Conservation (phyloP, 2,329 filamentous ascomycete species). For the Fusarium globosum region DNA sequence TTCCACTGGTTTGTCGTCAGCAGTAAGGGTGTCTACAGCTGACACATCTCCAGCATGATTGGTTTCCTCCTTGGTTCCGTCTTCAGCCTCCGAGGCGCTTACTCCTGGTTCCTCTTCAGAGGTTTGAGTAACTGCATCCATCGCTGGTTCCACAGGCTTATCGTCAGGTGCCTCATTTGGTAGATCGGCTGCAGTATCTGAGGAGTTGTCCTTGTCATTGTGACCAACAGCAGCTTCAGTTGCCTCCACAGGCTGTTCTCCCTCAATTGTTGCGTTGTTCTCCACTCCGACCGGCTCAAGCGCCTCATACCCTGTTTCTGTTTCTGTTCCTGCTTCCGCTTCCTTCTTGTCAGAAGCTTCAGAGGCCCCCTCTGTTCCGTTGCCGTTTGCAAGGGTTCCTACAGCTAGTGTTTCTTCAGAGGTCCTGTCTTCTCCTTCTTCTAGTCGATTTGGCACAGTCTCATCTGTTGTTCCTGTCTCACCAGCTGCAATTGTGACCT, state of each 20-base stretch:
- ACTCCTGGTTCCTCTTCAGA: background rate
- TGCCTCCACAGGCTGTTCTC: slow-evolving; percentile 14
- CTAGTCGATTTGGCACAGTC: background rate
- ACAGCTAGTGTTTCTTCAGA: slow-evolving; percentile 8
- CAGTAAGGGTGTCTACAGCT: background rate
- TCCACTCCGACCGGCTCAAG: background rate
- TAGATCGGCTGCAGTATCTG: background rate
- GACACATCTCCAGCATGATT: slow-evolving; percentile 1
- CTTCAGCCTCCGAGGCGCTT: background rate
- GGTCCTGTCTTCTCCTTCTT: slow-evolving; percentile 7
- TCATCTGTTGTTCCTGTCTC: slow-evolving; percentile 7
- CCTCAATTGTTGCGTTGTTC: background rate
- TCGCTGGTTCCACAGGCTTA: background rate
- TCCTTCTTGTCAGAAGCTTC: slow-evolving; percentile 11
- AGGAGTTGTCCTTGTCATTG: background rate
- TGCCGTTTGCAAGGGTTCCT: background rate
- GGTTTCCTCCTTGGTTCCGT: background rate
- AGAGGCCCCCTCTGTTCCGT: background rate
- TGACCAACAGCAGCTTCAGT: background rate
- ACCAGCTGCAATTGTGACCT: background rate
- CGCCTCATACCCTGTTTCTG: background rate
- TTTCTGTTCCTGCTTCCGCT: background rate
- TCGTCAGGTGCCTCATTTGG: background rate
- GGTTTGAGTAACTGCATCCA: background rate
- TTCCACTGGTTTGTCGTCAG: slow-evolving; percentile 10